phyloP scores from a whole-genome alignment of 495 filamentous ascomycete genomes.

The Hypomontagnella monticulosa region DNA sequence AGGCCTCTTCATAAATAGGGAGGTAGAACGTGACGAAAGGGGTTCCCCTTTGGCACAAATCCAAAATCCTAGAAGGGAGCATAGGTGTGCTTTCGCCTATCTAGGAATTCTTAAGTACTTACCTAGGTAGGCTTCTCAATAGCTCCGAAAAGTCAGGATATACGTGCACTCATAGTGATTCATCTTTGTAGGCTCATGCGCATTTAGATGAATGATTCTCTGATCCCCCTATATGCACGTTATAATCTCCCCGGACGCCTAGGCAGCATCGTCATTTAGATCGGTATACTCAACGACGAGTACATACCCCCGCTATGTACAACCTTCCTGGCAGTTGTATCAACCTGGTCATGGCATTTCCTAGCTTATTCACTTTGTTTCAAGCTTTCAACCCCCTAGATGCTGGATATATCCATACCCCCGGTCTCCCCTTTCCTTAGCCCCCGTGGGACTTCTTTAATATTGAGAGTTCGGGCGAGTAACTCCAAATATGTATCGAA shows the following conservation, averaged over 20 bases:
- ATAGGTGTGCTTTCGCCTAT: neutral
- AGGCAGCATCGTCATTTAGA: neutral
- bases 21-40: neutral
- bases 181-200: too few relatives aligned
- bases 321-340: neutral
- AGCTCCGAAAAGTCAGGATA: neutral
- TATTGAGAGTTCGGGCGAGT: too few relatives aligned
- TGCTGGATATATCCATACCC: neutral
- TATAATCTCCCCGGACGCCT: neutral
- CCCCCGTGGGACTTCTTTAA: too few relatives aligned
- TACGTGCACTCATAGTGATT: too few relatives aligned
- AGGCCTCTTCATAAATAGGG: too few relatives aligned
- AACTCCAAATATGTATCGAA: neutral
- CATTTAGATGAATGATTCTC: too few relatives aligned
- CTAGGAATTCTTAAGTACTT: neutral
- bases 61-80: too few relatives aligned
- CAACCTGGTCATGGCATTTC: neutral
- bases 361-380: neutral
- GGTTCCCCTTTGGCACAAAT: neutral
- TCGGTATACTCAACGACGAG: neutral
- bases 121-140: neutral
- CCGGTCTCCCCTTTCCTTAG: too few relatives aligned
- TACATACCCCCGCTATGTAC: neutral
- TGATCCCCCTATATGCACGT: neutral
- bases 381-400: neutral